Evolutionary conservation across 371 early-diverging fungal genomes (phyloP), one percentile per base, ranked within the genome.

Genomic region (Syncephalastrum racemosum): DNA sequence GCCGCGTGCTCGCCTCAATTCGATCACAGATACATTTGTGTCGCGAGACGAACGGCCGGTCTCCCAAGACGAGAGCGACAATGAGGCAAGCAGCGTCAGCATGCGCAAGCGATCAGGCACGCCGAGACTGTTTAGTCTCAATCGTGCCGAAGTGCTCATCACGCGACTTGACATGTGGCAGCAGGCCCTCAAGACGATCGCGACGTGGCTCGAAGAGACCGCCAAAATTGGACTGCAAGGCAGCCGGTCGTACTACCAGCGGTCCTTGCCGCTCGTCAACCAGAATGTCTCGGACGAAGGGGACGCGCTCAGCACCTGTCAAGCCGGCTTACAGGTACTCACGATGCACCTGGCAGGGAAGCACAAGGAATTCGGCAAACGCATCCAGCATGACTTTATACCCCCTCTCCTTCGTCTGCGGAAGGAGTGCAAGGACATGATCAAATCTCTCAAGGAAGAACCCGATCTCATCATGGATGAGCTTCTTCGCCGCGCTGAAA

Each of bases 131-230:
- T 58, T 64, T 42, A 64, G 64, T 55, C 25, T 62, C 3, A 70
- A 75, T 42, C 68, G 72, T 7, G 76, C 72, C 3, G 70, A 75
- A 23, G 53, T 67, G 2, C 58, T 75, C 12, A 66, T 75, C 15
- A 50, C 57, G 3, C 62, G 76, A 4, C 53, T 70, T 4, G 68
- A 70, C 13, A 50, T 51, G 13, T 75, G 76, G 76, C 46, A 57
- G 1, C 44, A 46, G 1, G 53, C 70, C 23, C 41, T 75, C 0
- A 72, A 75, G 49, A 57, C 68, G 6, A 56, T 68, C 12, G 50
- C 56, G 1, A 50, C 46, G 8, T 75, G 76, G 76, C 25, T 70
- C 0, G 70, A 75, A 20, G 72, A 75, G 24, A 44, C 62, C 2
- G 59, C 60, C 15, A 71, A 67, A 19, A 67, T 71, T 36, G 58